phyloP scores from a whole-genome alignment of 2,329 filamentous ascomycete genomes.

The Talaromyces islandicus region DNA sequence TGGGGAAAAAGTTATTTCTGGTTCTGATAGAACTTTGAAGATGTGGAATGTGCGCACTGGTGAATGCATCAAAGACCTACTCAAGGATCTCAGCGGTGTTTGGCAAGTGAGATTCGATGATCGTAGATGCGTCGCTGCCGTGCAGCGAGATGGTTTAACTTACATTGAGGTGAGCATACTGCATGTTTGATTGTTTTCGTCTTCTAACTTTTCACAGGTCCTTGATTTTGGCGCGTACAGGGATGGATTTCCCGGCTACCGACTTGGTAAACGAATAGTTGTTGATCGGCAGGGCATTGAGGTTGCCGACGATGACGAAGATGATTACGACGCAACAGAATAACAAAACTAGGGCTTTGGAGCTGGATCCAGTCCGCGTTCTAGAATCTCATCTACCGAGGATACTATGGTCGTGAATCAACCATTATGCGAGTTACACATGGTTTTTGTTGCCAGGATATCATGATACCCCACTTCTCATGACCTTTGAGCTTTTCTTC shows the following conservation, averaged over 20 bases:
- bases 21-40: constrained; percentile 91
- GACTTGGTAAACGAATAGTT: constrained; percentile 70
- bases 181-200: constrained; percentile 14
- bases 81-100: constrained; percentile 91
- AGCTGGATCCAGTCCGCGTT: not conserved
- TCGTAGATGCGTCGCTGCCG: constrained; percentile 87
- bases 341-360: not conserved
- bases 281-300: constrained; percentile 38
- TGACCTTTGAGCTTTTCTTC: constrained; percentile 20
- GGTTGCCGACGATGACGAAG: constrained; percentile 27
- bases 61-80: constrained; percentile 83
- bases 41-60: constrained; percentile 97
- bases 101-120: constrained; percentile 99
- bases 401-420: not conserved
- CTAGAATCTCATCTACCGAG: not conserved
- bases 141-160: constrained; percentile 85
- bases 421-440: not conserved
- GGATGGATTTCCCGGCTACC: constrained; percentile 71
- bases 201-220: constrained; percentile 54
- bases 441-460: constrained; percentile 2
- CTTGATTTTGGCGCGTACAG: constrained; percentile 93
- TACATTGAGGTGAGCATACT: constrained; percentile 76
- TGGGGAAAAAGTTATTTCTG: constrained; percentile 90
- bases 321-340: constrained; percentile 23
- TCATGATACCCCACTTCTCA: constrained; percentile 34